phyloP scores from a whole-genome alignment of 139 green algal species.

The Chlorella vulgaris region DNA sequence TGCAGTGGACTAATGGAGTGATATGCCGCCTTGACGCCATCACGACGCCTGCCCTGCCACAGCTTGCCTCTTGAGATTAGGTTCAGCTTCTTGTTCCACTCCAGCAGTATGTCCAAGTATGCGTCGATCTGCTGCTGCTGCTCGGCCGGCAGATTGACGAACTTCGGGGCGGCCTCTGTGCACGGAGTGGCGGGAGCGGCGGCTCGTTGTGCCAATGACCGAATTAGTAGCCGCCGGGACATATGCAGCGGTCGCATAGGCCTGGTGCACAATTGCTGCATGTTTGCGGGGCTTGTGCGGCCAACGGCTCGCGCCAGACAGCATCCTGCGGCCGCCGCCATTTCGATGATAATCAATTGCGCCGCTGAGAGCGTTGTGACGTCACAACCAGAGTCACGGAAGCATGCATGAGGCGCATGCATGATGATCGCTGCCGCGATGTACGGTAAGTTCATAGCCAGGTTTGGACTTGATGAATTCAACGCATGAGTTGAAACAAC shows the following conservation, averaged over 20 bases:
- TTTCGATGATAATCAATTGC: neutral
- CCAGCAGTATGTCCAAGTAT: slow-evolving; percentile 74
- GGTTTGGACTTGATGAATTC: neutral
- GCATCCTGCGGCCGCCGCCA: no score
- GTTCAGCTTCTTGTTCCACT: slow-evolving; percentile 78
- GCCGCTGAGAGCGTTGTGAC: no score
- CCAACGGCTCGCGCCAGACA: no score
- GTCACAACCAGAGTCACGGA: neutral
- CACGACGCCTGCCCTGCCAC: neutral
- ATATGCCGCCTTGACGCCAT: no score
- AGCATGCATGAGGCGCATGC: neutral
- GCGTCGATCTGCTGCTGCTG: slow-evolving; percentile 53
- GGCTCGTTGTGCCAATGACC: neutral
- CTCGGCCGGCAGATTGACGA: neutral
- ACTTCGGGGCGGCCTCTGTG: neutral
- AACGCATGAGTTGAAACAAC: neutral
- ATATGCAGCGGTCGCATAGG: no score
- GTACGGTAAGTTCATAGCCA: no score
- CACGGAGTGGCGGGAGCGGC: neutral
- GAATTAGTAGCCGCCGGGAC: no score
- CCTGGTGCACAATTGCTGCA: no score
- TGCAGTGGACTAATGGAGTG: no score
- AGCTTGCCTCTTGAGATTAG: slow-evolving; percentile 74
- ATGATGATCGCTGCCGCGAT: no score
- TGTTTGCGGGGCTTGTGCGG: no score